Base-by-base conservation (phyloP, 495 filamentous ascomycete genomes). In the Jackrogersella multiformis region DNA sequence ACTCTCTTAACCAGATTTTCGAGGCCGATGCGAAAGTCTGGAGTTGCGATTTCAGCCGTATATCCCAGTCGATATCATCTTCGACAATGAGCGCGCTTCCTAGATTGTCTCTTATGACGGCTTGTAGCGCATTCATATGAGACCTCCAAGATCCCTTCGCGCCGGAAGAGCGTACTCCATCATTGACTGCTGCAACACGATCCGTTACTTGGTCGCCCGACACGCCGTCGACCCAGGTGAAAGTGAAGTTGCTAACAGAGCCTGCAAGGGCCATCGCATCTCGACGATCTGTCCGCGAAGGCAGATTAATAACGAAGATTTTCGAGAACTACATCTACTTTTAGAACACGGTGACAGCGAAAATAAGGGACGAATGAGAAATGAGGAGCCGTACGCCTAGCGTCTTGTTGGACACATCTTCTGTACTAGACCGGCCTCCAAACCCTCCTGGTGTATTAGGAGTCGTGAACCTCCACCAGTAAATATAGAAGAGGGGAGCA, bases 301-400 rank as follows among this genome's bases (percentile, higher is more conserved):
- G 83, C 26, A 91, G 76, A 45, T 85, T 87, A 48, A 91, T 83
- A 44, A 87, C 86, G 64, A 87, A 85, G 24, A 90, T 78, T 56
- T 86, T 81, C 44, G 84, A 71, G 64, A 90, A 88, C 87, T 89
- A 13, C 5, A 18, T 0, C 18, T 13, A 16, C 7, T n/a, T 16
- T 48, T 60, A 59, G 51, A 28, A n/a, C 20, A 0, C 12, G n/a
- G 28, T 1, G 16, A 53, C 4, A 39, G 10, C 4, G 15, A 26
- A 39, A 32, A 41, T 9, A 5, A 5, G 15, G 7, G 13, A 21
- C 18, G 30, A 13, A n/a, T n/a, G 10, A 44, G 3, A 1, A 16
- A 44, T 21, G 35, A 18, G 28, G 16, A 34, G n/a, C 41, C 54
- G 44, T 67, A 71, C 68, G 4, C 68, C 63, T 12, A 71, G 24